A percentile compares a stretch with the other conserved stretches of the same genome.
Evolutionary conservation across 2,329 filamentous ascomycete genomes (phyloP).

Genomic region (Paecilomyces variotii): DNA sequence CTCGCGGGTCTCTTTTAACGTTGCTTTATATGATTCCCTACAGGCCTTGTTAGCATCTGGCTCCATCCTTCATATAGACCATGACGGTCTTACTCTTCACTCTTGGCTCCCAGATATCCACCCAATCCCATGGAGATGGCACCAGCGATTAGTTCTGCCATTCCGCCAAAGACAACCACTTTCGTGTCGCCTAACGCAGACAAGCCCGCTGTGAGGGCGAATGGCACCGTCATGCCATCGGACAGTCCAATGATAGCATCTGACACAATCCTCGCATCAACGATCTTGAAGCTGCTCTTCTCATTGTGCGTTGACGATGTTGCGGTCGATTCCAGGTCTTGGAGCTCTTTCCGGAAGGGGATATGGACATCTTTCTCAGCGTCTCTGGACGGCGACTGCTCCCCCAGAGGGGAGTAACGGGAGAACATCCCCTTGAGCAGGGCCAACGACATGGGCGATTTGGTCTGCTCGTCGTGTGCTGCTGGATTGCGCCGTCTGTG

Average conservation of each 20-base stretch:
- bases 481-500: neutral
- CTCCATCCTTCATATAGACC: neutral
- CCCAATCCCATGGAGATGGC: conserved; percentile 72
- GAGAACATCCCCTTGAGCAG: conserved; percentile 22
- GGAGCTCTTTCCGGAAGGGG: conserved; percentile 10
- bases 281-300: conserved; percentile 18
- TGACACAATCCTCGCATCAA: conserved; percentile 32
- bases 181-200: conserved; percentile 52
- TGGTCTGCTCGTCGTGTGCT: neutral
- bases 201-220: conserved; percentile 68
- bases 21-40: conserved; percentile 34
- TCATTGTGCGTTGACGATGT: conserved; percentile 5
- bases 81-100: conserved; percentile 26
- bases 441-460: conserved; percentile 20
- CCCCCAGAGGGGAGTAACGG: conserved; percentile 18
- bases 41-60: neutral
- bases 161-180: conserved; percentile 62
- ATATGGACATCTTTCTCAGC: conserved; percentile 19
- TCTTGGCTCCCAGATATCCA: conserved; percentile 59
- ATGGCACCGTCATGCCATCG: conserved; percentile 72
- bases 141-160: conserved; percentile 68
- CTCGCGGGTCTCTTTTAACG: conserved; percentile 26
- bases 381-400: conserved; percentile 12
- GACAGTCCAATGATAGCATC: conserved; percentile 70
- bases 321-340: conserved; percentile 1